These are phyloP conservation scores for Coemansia sp. DNA, from an alignment of 371 early-diverging fungal species.

Conservation along the genomic window DNA sequence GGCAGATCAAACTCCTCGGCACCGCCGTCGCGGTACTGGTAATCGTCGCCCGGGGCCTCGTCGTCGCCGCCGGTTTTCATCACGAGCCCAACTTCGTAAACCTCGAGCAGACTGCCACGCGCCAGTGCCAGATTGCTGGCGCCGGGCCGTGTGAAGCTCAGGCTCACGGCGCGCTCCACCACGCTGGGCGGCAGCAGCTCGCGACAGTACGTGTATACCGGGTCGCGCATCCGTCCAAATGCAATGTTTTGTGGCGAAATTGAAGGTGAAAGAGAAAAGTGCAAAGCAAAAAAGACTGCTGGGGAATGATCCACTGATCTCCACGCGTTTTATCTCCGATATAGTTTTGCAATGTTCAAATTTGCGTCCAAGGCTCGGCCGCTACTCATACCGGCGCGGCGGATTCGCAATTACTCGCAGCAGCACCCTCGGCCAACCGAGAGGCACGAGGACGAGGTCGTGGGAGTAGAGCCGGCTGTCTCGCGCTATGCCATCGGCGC, in stretches of 20 bases:
- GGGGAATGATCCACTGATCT: too few relatives aligned
- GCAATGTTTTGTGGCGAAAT: background rate
- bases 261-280: background rate
- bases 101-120: constrained; percentile 72
- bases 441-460: constrained; percentile 7
- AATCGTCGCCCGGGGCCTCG: constrained; percentile 26
- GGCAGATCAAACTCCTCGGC: constrained; percentile 46
- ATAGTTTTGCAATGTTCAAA: background rate
- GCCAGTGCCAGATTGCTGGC: constrained; percentile 77
- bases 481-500: constrained; percentile 28
- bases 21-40: constrained; percentile 16
- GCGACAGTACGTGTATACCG: constrained; percentile 72
- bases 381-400: background rate
- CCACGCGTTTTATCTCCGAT: background rate
- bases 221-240: constrained; percentile 42
- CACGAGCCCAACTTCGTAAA: constrained; percentile 74
- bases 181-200: constrained; percentile 79
- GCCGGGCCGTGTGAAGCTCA: constrained; percentile 71
- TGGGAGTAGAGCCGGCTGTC: constrained; percentile 30
- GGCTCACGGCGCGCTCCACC: constrained; percentile 72
- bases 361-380: background rate
- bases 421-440: background rate
- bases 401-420: background rate
- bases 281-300: background rate
- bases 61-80: constrained; percentile 26